phyloP scores from a whole-genome alignment of 2,329 filamentous ascomycete species.

The Botrytis paeoniae region DNA sequence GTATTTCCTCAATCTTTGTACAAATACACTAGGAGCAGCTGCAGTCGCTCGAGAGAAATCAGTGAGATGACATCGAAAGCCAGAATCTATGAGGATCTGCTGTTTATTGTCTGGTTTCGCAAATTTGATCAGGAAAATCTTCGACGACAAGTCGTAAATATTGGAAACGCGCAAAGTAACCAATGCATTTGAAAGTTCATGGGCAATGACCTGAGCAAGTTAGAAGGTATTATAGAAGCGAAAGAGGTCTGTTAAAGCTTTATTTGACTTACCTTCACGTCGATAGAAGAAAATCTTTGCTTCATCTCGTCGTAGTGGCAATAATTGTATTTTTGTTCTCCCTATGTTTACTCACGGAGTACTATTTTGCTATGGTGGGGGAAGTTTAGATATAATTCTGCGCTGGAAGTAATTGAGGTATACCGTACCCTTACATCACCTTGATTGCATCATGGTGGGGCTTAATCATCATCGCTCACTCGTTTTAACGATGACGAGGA shows the following conservation, averaged over 20 bases:
- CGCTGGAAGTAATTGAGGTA: not conserved
- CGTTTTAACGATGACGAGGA: not conserved
- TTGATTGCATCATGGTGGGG: slow-evolving; percentile 10
- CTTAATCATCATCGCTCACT: not conserved
- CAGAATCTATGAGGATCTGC: slow-evolving; percentile 89
- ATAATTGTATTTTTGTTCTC: not conserved
- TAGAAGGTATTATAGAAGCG: not conserved
- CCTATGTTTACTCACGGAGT: not conserved
- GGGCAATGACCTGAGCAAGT: slow-evolving; percentile 72
- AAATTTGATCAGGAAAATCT: slow-evolving; percentile 94
- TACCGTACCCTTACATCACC: not conserved
- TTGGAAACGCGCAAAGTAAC: slow-evolving; percentile 81
- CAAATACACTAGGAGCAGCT: slow-evolving; percentile 79
- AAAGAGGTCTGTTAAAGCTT: not conserved
- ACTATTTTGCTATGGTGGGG: slow-evolving; percentile 6
- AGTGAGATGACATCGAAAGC: slow-evolving; percentile 93
- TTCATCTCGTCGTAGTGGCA: slow-evolving; percentile 54
- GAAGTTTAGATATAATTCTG: not conserved
- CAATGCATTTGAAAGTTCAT: slow-evolving; percentile 79
- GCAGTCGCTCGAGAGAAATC: slow-evolving; percentile 86
- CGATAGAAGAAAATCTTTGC: slow-evolving; percentile 75
- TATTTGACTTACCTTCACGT: slow-evolving; percentile 58
- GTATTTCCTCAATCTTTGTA: slow-evolving; percentile 78
- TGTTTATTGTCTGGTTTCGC: slow-evolving; percentile 84
- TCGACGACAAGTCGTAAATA: slow-evolving; percentile 92